These are phyloP conservation scores for Kwoniella dendrophila DNA, from an alignment of 768 basidiomycete genomes.

Conservation along the genomic window DNA sequence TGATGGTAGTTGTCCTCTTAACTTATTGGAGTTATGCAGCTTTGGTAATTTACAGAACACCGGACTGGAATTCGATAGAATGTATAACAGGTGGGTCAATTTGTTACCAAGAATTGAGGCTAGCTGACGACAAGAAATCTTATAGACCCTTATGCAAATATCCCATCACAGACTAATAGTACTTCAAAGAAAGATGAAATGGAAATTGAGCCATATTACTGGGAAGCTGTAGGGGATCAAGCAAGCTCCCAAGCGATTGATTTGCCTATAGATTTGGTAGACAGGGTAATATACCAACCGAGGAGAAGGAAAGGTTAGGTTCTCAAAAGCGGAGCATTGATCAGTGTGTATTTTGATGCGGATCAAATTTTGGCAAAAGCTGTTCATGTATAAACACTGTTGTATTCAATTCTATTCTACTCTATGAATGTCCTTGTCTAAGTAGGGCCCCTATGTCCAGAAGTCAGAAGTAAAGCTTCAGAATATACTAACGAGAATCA, in stretches of 20 bases:
- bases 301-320: not conserved
- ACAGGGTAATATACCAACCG: slow-evolving; percentile 38
- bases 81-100: slow-evolving; percentile 48
- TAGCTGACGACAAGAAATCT: not conserved
- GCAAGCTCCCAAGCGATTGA: slow-evolving; percentile 34
- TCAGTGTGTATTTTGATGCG: too few relatives aligned
- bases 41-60: slow-evolving; percentile 46
- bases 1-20: slow-evolving; percentile 51
- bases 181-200: not conserved
- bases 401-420: too few relatives aligned
- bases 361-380: too few relatives aligned
- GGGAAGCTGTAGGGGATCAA: slow-evolving; percentile 19
- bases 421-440: not conserved
- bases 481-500: not conserved
- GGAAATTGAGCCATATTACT: slow-evolving; percentile 27
- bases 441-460: not conserved
- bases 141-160: slow-evolving; percentile 31
- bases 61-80: slow-evolving; percentile 34
- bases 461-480: not conserved
- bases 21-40: slow-evolving; percentile 49
- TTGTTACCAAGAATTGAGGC: not conserved
- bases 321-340: not conserved
- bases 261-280: slow-evolving; percentile 42
- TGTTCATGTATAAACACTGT: too few relatives aligned
- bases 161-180: slow-evolving; percentile 4